A percentile compares a stretch with the other conserved stretches of the same genome.
phyloP scores from a whole-genome alignment of 208 protist genomes.

The Endotrypanum monterogeii region DNA sequence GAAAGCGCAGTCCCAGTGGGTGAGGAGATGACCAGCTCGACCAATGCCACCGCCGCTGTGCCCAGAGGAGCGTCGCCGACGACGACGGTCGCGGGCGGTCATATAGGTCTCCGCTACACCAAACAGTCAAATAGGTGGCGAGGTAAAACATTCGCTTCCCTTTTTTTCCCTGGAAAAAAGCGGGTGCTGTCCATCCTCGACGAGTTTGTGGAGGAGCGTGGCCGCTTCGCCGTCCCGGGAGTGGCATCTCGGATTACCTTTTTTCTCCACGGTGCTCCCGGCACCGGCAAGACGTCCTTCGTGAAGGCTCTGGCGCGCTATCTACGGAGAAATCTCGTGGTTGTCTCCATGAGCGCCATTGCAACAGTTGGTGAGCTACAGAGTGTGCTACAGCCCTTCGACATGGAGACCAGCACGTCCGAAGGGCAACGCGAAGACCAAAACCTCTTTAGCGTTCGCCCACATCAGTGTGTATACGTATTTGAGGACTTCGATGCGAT shows the following conservation, averaged over 20 bases:
- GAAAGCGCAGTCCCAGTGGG: slow-evolving; percentile 2
- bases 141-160: slow-evolving; percentile 63
- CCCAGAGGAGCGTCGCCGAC: not conserved
- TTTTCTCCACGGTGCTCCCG: slow-evolving; percentile 91
- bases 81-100: slow-evolving; percentile 13
- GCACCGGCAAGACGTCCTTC: slow-evolving; percentile 94
- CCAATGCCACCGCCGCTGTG: not conserved
- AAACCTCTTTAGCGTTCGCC: slow-evolving; percentile 23
- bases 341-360: slow-evolving; percentile 69
- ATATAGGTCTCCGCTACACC: slow-evolving; percentile 9
- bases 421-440: slow-evolving; percentile 16
- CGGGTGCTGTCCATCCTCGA: slow-evolving; percentile 66
- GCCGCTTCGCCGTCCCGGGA: slow-evolving; percentile 70
- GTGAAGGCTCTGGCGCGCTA: slow-evolving; percentile 84
- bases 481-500: slow-evolving; percentile 88
- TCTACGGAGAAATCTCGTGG: slow-evolving; percentile 72
- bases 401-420: slow-evolving; percentile 16
- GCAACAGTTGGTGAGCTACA: slow-evolving; percentile 67
- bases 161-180: slow-evolving; percentile 86
- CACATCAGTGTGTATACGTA: slow-evolving; percentile 68
- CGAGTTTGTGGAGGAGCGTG: slow-evolving; percentile 62
- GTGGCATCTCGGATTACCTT: slow-evolving; percentile 72
- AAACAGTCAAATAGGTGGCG: not conserved
- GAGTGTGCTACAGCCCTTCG: slow-evolving; percentile 52
- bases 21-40: not conserved